Base-by-base conservation (phyloP, 1,139 yeast genomes). In the Scheffersomyces stambukii region DNA sequence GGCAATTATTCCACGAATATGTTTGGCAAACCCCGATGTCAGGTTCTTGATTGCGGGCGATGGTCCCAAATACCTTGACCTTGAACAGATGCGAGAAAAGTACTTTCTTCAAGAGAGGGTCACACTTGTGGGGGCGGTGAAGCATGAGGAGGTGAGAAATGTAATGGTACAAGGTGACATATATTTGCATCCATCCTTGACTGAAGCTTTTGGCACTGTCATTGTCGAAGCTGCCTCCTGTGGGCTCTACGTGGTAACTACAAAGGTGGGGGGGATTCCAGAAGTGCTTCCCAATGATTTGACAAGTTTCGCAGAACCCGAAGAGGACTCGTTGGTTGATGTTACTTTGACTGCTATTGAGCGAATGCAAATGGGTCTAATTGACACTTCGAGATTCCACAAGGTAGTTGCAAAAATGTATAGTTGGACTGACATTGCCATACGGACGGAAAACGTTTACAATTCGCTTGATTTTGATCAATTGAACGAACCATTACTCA, bases 181-280 rank as follows among this genome's bases (percentile, higher is more conserved):
- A 9, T 93, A 89, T 52, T 57, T 93, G 26, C 98, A 93, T 54
- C 91, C 98, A 0, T 81, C 96, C 2, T 63, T 93, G 19, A 93
- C 98, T 0, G 99, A 93, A 52, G 98, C 98, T 0, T 93, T 93
- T 60, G 99, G 99, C 1, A 91, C 98, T 0, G 98, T 88, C 0
- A 63, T 93, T 13, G 96, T 93, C 0, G 99, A 93, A 51, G 99
- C 99, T 0, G 98, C 97, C 0, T 83, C 95, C 0, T 91, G 98
- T 61, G 97, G 97, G 0, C 57, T 93, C 21, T 69, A 85, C 19
- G 96, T 93, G 2, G 98, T 93, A 0, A 89, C 97, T 0, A 93
- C 99, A 0, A 79, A 80, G 37, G 98, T 93, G 0, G 99, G 99
- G 2, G 99, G 98, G 4, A 89, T 91, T 24, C 97, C 97, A 0